A percentile compares a stretch with the other conserved stretches of the same genome.
phyloP scores from a whole-genome alignment of 768 basidiomycete genomes.

The Rhodotorula babjevae region DNA sequence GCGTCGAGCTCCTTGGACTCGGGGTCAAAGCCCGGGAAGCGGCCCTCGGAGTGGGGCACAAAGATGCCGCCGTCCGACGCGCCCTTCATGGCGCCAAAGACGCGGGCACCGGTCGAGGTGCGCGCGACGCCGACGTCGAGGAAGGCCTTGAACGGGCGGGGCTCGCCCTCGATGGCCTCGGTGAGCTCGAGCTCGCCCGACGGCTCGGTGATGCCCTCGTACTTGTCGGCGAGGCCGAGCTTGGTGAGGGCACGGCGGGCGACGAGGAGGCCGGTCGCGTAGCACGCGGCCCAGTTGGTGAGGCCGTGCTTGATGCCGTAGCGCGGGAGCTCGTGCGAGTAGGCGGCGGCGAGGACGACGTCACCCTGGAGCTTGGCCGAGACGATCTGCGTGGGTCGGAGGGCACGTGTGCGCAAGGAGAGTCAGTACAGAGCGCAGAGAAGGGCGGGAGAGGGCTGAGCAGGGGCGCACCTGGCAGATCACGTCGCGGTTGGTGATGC shows the following conservation, averaged over 20 bases:
- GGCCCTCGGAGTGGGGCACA: slow-evolving; percentile 95
- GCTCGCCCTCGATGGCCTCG: slow-evolving; percentile 86
- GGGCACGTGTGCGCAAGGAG: slow-evolving; percentile 15
- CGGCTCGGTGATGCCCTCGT: slow-evolving; percentile 86
- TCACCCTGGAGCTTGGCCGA: slow-evolving; percentile 98
- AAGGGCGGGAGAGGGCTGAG: not conserved
- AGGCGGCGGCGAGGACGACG: slow-evolving; percentile 81
- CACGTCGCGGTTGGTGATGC: slow-evolving; percentile 96
- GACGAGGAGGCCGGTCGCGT: slow-evolving; percentile 90
- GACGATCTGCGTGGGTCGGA: slow-evolving; percentile 54
- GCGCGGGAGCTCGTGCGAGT: slow-evolving; percentile 82
- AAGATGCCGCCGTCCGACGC: slow-evolving; percentile 95
- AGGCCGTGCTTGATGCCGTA: slow-evolving; percentile 98
- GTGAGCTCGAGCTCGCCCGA: slow-evolving; percentile 77
- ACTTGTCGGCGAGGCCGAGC: slow-evolving; percentile 95
- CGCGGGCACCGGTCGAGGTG: slow-evolving; percentile 92
- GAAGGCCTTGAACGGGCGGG: slow-evolving; percentile 97
- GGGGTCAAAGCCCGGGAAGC: slow-evolving; percentile 91
- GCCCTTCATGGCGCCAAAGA: slow-evolving; percentile 98
- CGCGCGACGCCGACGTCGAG: slow-evolving; percentile 97
- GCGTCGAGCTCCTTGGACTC: slow-evolving; percentile 89
- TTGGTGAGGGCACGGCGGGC: slow-evolving; percentile 93
- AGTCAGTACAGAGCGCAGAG: no score
- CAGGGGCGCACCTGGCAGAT: slow-evolving; percentile 59
- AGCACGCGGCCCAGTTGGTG: slow-evolving; percentile 97